Evolutionary conservation across 305 asterid species (phyloP), one percentile per base, ranked within the genome.

Genomic region (Fraxinus ornus): DNA sequence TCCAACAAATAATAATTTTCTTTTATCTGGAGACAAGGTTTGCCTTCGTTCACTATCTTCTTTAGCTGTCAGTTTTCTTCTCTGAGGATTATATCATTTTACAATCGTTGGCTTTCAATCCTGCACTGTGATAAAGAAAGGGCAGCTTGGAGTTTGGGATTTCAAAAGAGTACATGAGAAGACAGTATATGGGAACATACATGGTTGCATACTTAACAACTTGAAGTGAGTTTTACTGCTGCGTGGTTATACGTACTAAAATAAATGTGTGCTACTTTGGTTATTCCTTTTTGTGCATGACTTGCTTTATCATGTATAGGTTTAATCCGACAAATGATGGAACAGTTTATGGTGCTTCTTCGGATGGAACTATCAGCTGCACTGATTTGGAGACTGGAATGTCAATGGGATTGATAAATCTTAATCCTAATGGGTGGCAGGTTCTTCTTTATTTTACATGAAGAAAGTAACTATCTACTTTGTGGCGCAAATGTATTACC

Each of bases 81-180:
- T 76, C 52, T 84, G 75, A 57, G 52, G 60, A 68, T 35, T 71
- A 28, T 22, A 37, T 21, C 17, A 80, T 82, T 75, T 77, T 80
- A 35, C 75, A 70, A 66, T 66, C 26, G 26, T 81, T 82, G 75
- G 55, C 39, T 75, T 72, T 77, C 82, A 62, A 72, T 79, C 44
- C 36, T 83, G 22, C 83, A 24, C 76, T 81, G 36, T 86, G 79
- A 47, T 83, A 82, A 82, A 96, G 99, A 96, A 94, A 96, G 99
- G 99, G 72, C 99, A 96, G 88, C 93, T 96, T 87, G 99, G 99
- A 85, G 94, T 96, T 78, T 96, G 98, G 99, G 98, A 96, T 91
- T 96, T 92, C 74, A 89, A 44, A 26, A 93, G 92, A 87, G 98
- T 92, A 83, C 89, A 93, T 70, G 98, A 96, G 90, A 94, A 86